Evolutionary conservation across 768 basidiomycete genomes (phyloP).

Genomic region (Pulveroboletus sp.): DNA sequence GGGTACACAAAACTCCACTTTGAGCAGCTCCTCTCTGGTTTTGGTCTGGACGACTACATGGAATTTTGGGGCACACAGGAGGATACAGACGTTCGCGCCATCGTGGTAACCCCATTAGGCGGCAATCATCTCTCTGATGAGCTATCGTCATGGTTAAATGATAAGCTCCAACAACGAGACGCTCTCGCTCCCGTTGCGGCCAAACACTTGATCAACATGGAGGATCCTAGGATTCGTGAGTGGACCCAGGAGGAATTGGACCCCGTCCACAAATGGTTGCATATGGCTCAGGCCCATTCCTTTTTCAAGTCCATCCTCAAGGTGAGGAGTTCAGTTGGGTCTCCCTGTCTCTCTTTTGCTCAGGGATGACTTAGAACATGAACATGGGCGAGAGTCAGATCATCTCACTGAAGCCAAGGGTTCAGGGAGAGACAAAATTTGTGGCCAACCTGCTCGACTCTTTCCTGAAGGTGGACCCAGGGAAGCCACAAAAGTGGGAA

Average conservation of each 20-base stretch:
- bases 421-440: slow-evolving; percentile 13
- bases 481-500: slow-evolving; percentile 20
- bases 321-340: slow-evolving; percentile 11
- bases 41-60: slow-evolving; percentile 23
- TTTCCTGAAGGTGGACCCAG: slow-evolving; percentile 24
- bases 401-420: slow-evolving; percentile 6
- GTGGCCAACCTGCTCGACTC: slow-evolving; percentile 20
- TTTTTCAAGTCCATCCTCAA: slow-evolving; percentile 27
- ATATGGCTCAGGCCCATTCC: slow-evolving; percentile 27
- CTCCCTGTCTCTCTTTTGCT: background rate
- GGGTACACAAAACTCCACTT: slow-evolving; percentile 21
- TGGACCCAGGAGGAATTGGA: slow-evolving; percentile 37
- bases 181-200: slow-evolving; percentile 19
- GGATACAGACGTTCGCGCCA: slow-evolving; percentile 15
- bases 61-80: slow-evolving; percentile 9
- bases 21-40: slow-evolving; percentile 18
- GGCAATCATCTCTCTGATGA: slow-evolving; percentile 35
- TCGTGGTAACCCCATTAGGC: slow-evolving; percentile 17
- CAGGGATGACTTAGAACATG: slow-evolving; percentile 15
- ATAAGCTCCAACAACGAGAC: slow-evolving; percentile 24
- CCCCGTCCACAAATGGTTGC: slow-evolving; percentile 36
- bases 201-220: slow-evolving; percentile 25
- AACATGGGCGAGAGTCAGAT: slow-evolving; percentile 14
- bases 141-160: slow-evolving; percentile 28
- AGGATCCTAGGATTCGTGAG: slow-evolving; percentile 39